These are phyloP conservation scores for Mangifera indica DNA, from an alignment of 345 rosid species.

Conservation along the genomic window DNA sequence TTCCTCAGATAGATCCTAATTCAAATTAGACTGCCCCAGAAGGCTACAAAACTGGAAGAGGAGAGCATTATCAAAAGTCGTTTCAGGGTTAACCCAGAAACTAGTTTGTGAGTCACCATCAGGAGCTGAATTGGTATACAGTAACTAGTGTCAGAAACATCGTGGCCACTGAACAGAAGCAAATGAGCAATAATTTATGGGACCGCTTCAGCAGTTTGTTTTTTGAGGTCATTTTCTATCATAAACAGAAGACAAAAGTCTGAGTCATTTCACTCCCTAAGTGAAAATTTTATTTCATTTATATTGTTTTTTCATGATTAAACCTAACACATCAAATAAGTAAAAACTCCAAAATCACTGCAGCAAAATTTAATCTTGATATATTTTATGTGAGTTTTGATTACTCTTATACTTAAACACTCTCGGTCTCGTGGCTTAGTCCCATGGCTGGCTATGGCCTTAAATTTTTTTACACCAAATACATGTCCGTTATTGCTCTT, in stretches of 20 bases:
- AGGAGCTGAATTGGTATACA: background rate
- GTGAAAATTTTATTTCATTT: no score
- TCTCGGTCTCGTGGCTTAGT: slow-evolving; percentile 15
- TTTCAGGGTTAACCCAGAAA: background rate
- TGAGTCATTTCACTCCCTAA: no score
- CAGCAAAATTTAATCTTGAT: no score
- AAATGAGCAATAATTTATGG: background rate
- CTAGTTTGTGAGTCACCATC: background rate
- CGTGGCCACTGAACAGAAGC: slow-evolving; percentile 8
- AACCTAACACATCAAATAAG: no score
- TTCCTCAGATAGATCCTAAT: no score
- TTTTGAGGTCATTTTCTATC: slow-evolving; percentile 7
- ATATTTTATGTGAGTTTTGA: no score
- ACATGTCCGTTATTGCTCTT: background rate
- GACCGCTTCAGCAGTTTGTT: background rate
- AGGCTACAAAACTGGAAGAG: no score
- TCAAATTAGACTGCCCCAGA: no score
- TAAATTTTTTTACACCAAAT: background rate
- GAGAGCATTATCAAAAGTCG: background rate
- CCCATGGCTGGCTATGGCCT: background rate
- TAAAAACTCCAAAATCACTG: no score
- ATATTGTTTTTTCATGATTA: no score
- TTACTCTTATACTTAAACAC: no score
- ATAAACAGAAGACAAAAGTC: slow-evolving; percentile 13
- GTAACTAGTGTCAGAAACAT: background rate